These are phyloP conservation scores for Xylaria sp. DNA, from an alignment of 2,329 filamentous ascomycete genomes.

Conservation along the genomic window DNA sequence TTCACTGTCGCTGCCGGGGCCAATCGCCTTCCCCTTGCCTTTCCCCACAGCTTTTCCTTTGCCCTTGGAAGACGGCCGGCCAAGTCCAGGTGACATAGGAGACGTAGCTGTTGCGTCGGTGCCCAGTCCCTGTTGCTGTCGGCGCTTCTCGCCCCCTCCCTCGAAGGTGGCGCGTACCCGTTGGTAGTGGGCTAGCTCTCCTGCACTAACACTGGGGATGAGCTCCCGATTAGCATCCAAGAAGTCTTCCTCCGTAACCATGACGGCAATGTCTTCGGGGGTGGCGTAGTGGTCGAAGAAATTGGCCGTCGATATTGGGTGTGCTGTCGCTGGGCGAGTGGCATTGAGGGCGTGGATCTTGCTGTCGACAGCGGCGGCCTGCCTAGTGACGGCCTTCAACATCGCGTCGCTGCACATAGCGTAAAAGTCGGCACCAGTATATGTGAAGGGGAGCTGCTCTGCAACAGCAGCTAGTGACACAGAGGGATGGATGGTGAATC, in stretches of 20 bases:
- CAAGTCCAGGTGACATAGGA: conserved; percentile 26
- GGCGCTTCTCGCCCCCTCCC: conserved; percentile 57
- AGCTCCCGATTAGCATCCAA: conserved; percentile 79
- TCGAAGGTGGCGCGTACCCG: conserved; percentile 84
- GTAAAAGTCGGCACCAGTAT: conserved; percentile 97
- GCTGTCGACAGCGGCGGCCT: conserved; percentile 80
- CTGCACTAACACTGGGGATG: conserved; percentile 90
- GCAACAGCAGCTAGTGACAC: conserved; percentile 79
- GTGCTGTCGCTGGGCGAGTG: conserved; percentile 44
- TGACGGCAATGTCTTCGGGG: conserved; percentile 81
- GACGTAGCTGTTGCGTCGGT: conserved; percentile 5
- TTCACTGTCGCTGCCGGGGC: conserved; percentile 42
- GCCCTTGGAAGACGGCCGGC: conserved; percentile 24
- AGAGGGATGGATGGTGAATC: conserved; percentile 82
- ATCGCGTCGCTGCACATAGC: conserved; percentile 97
- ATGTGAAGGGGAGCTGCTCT: conserved; percentile 84
- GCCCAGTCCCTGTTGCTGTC: conserved; percentile 47
- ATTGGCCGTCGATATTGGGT: conserved; percentile 80
- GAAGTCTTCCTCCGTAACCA: conserved; percentile 91
- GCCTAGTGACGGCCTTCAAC: conserved; percentile 96
- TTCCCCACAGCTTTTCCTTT: conserved; percentile 46
- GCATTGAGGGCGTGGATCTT: conserved; percentile 77
- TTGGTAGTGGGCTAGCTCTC: conserved; percentile 92
- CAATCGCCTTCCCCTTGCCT: conserved; percentile 46
- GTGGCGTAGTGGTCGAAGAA: conserved; percentile 94